Percentiles rank a stretch among this genome's conserved stretches.
Evolutionary conservation across 2,329 filamentous ascomycete genomes (phyloP).

Genomic region (Ophiosphaerella herpotricha): DNA sequence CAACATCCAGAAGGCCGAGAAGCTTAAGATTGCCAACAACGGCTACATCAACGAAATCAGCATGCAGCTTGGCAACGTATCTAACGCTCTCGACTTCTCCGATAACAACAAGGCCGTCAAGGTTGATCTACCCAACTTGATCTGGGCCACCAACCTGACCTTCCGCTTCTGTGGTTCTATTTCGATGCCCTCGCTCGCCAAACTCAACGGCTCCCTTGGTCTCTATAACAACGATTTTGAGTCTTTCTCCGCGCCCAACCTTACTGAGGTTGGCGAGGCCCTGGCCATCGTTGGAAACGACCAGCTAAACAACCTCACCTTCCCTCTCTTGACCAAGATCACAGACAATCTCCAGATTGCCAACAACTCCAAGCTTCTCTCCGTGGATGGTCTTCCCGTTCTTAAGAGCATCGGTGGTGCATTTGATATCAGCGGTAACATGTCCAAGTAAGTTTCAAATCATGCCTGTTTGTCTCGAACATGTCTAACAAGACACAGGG

Average conservation of each 20-base stretch:
- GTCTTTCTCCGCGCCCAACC: conserved; percentile 67
- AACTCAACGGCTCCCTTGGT: conserved; percentile 77
- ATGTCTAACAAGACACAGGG: conserved; percentile 57
- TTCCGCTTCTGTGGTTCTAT: conserved; percentile 80
- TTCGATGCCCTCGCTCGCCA: conserved; percentile 71
- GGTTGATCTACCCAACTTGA: conserved; percentile 77
- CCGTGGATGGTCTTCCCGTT: conserved; percentile 69
- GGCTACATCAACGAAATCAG: conserved; percentile 73
- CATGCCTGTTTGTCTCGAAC: background rate
- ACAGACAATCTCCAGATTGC: conserved; percentile 82
- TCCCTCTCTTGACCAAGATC: conserved; percentile 70
- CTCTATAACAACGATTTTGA: conserved; percentile 80
- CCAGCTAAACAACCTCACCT: conserved; percentile 71
- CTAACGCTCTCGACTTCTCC: conserved; percentile 70
- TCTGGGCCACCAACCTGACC: conserved; percentile 78
- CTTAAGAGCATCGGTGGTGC: conserved; percentile 76
- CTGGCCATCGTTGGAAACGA: conserved; percentile 63
- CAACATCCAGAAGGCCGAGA: conserved; percentile 72
- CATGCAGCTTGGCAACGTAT: conserved; percentile 78
- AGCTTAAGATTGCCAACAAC: conserved; percentile 86
- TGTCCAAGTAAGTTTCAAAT: conserved; percentile 69
- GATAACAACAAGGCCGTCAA: conserved; percentile 77
- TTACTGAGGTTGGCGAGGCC: conserved; percentile 67
- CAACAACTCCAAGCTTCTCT: conserved; percentile 79
- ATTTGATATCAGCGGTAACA: conserved; percentile 82